Evolutionary conservation across 192 early-diverging fungal genomes (phyloP), one percentile per base, ranked within the genome.

Genomic region (Funneliformis geosporum): DNA sequence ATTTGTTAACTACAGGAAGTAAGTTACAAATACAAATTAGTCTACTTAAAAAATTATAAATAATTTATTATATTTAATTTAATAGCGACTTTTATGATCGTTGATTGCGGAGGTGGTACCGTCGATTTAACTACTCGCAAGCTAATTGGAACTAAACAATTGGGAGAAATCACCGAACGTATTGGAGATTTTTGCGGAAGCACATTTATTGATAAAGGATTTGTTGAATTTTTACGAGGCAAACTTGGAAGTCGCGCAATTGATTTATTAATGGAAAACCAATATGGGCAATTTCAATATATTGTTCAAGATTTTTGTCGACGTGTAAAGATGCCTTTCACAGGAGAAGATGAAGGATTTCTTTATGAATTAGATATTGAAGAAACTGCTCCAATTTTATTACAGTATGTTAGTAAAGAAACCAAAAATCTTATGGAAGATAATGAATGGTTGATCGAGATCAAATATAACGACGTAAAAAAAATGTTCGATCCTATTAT

Each of bases 41-140:
- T 43, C 2, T 47, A 47, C 2, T 14, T 47, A 14, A 16, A 1
- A 18, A 55, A 5, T 18, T 18, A 12, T 55, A 18, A 55, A 21
- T 16, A 12, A 55, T 16, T 55, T 5, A 14, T 18, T 55, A 18
- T 18, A 18, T 55, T 12, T 4, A 55, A 18, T 50, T 50, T 55
- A 21, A 16, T 55, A 55, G 47, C 47, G 47, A 55, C 47, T 21
- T 85, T 88, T 65, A 84, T 88, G 83, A 85, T 86, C 33, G 79
- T 81, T 43, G 84, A 86, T 84, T 82, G 83, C 33, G 85, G 82
- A 11, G 85, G 84, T 64, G 87, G 81, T 62, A 86, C 83, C 16
- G 81, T 88, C 5, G 83, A 85, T 80, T 68, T 88, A 47, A 85
- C 84, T 67, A 83, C 84, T 6, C 8, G n/a, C 7, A 72, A 21